A percentile compares a stretch with the other conserved stretches of the same genome.
Conservation (phyloP, 2,329 filamentous ascomycete species). For the Raffaelea albimanens region DNA sequence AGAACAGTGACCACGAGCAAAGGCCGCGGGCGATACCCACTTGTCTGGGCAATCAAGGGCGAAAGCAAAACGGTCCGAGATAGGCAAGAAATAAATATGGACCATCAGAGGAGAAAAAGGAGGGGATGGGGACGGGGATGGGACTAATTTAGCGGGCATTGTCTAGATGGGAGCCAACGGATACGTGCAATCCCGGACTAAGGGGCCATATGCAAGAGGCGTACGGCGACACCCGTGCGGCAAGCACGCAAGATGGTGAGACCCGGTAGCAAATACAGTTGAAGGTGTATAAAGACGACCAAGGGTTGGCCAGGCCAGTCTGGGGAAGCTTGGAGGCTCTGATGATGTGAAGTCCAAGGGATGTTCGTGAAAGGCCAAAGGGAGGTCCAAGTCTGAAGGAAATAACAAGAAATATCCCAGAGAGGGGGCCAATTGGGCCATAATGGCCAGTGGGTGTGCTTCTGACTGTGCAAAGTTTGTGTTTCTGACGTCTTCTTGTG, state of each 20-base stretch:
- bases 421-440: too few relatives aligned
- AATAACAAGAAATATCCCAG: neutral
- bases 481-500: too few relatives aligned
- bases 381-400: too few relatives aligned
- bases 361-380: neutral
- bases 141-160: slow-evolving; percentile 1
- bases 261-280: neutral
- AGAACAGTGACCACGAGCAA: neutral
- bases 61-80: slow-evolving; percentile 5
- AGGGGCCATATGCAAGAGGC: neutral
- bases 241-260: too few relatives aligned
- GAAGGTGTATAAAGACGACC: too few relatives aligned
- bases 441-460: too few relatives aligned
- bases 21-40: neutral
- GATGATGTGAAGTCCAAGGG: too few relatives aligned
- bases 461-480: too few relatives aligned
- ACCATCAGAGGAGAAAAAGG: neutral
- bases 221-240: neutral
- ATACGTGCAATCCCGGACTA: neutral
- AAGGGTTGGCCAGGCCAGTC: too few relatives aligned
- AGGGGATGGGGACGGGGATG: neutral
- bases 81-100: slow-evolving; percentile 2
- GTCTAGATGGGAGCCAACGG: neutral
- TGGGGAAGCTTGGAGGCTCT: too few relatives aligned
- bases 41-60: neutral